phyloP scores from a whole-genome alignment of 2,329 filamentous ascomycete species.

The Cytospora chrysosperma region DNA sequence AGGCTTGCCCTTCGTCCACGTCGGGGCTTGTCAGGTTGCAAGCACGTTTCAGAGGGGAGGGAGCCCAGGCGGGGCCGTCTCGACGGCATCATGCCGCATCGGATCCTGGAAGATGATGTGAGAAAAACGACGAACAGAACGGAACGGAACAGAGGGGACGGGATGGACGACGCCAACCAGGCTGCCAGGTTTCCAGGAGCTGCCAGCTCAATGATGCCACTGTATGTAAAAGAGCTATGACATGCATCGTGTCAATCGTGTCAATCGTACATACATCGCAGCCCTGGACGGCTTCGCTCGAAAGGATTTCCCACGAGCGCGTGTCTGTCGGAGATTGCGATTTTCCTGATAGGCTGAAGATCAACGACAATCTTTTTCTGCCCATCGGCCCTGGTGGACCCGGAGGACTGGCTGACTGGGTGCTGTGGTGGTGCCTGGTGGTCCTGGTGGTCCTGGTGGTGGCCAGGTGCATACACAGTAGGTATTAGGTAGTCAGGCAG shows the following conservation, averaged over 20 bases:
- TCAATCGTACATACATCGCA: too few species aligned
- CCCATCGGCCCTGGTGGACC: not conserved
- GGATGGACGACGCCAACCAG: not conserved
- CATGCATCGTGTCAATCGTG: not conserved
- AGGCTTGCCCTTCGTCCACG: not conserved
- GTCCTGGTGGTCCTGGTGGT: too few species aligned
- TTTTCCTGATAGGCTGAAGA: not conserved
- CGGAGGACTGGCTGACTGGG: too few species aligned
- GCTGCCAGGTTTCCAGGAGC: too few species aligned
- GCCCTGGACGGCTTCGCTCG: not conserved
- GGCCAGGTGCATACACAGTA: too few species aligned
- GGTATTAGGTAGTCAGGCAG: too few species aligned
- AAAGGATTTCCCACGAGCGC: not conserved
- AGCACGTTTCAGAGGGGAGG: slow-evolving; percentile 5
- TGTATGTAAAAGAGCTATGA: too few species aligned
- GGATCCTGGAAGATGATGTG: slow-evolving; percentile 4
- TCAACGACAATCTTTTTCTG: not conserved
- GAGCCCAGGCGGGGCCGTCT: slow-evolving; percentile 7
- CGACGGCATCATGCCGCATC: slow-evolving; percentile 4
- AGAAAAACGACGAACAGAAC: not conserved
- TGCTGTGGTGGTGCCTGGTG: too few species aligned
- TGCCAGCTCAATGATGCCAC: too few species aligned
- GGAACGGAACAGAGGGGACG: not conserved
- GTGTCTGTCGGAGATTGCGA: not conserved
- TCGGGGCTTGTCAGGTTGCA: not conserved